Evolutionary conservation across 164 flowering plant species (phyloP), one percentile per base, ranked within the genome.

Genomic region (Brasenia schreberi): DNA sequence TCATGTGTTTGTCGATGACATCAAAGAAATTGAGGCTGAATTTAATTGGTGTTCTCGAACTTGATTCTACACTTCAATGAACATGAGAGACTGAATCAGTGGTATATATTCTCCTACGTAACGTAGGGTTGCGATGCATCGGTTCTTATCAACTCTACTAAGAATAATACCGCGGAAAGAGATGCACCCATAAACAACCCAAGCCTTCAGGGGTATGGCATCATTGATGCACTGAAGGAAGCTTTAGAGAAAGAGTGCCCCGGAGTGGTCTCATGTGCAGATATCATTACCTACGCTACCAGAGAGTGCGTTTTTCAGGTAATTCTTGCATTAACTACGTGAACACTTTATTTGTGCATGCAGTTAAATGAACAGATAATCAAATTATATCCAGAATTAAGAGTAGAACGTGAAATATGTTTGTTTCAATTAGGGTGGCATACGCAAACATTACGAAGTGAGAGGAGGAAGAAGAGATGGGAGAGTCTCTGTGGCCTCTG

Each of bases 101-200:
- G 2, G 0, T 33, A 33, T 33, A 3, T 33, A 33, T 3, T 33
- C 39, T 33, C 39, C 4, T 1, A 1, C 4, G 4, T 33, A 49
- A 39, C 43, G 18, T 67, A 79, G 81, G 81, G 81, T 9, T 79
- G 81, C 62, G 81, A 79, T 64, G 81, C 65, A 39, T 79, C 81
- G 18, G 65, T 79, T 14, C 65, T 79, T 27, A 33, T 79, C 27
- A 74, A 74, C 72, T 64, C 70, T 0, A 59, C 68, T 4, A 62
- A 70, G 39, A 65, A 67, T 44, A 69, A 73, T 7, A 66, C 58
- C 10, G 76, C 76, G 63, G 81, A 79, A 68, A 76, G 66, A 65
- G 71, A 66, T 12, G 77, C 81, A 23, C n/a, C 33, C 5, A 69
- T 72, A 17, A 79, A 73, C 66, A 67, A 63, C 49, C 39, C 39